phyloP scores from a whole-genome alignment of 306 rosid species.

The Aeschynomene evenia region DNA sequence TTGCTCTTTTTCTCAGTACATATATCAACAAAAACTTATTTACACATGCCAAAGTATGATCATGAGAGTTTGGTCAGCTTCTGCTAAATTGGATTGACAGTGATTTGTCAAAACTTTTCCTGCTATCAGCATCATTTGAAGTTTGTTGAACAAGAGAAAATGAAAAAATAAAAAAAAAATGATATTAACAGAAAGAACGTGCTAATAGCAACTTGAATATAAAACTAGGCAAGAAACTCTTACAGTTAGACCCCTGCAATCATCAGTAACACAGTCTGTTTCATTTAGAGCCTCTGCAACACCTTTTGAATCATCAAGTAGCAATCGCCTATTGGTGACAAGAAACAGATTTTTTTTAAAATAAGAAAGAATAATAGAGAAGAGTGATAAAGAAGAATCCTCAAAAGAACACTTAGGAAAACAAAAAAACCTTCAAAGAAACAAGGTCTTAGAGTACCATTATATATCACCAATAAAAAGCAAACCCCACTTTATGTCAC shows the following conservation, averaged over 20 bases:
- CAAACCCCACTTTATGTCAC: not conserved
- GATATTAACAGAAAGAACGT: not conserved
- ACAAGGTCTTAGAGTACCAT: not conserved
- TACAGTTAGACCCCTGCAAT: conserved; percentile 82
- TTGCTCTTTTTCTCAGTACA: not conserved
- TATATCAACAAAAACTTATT: conserved; percentile 9
- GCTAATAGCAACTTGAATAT: not conserved
- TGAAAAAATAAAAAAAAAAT: not conserved
- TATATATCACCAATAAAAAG: not conserved
- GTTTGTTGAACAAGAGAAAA: not conserved
- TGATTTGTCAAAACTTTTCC: conserved; percentile 7
- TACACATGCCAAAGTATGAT: not conserved
- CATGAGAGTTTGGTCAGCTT: not conserved
- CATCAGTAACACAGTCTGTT: conserved; percentile 66
- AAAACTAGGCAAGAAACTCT: conserved; percentile 34
- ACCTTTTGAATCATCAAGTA: conserved; percentile 93
- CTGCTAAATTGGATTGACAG: conserved; percentile 18
- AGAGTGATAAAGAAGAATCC: not conserved
- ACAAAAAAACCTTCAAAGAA: not conserved
- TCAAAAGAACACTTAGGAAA: not conserved
- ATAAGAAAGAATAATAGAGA: conserved; percentile 4
- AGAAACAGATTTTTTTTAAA: too few species aligned
- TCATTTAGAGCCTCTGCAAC: conserved; percentile 92
- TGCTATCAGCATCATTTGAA: conserved; percentile 11
- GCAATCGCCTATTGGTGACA: conserved; percentile 64